These are phyloP conservation scores for Lophiostoma macrostomum DNA, from an alignment of 495 filamentous ascomycete genomes.

Conservation along the genomic window DNA sequence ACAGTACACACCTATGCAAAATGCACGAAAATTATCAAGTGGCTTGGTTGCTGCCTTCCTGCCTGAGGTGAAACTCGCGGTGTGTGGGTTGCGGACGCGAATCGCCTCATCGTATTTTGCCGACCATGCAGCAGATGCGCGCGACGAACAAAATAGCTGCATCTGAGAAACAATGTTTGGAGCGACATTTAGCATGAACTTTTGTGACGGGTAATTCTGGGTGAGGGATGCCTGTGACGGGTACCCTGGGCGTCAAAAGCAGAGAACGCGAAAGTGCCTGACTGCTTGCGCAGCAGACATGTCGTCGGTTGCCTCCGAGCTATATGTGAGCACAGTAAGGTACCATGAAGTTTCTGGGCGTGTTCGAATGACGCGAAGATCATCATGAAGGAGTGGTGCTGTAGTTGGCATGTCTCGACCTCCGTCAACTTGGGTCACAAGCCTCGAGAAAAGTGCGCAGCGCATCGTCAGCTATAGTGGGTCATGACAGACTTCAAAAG, in stretches of 20 bases:
- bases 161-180: slow-evolving; percentile 8
- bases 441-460: too few relatives aligned
- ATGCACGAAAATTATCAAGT: slow-evolving; percentile 12
- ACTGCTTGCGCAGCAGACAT: neutral
- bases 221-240: slow-evolving; percentile 10
- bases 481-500: too few relatives aligned
- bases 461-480: too few relatives aligned
- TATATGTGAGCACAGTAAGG: too few relatives aligned
- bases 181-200: neutral
- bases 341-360: too few relatives aligned
- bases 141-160: neutral
- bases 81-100: slow-evolving; percentile 5
- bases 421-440: too few relatives aligned
- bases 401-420: too few relatives aligned
- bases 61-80: slow-evolving; percentile 16
- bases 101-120: slow-evolving; percentile 23
- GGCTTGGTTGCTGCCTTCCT: neutral
- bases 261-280: neutral
- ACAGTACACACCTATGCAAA: neutral
- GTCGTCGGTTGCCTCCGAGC: neutral
- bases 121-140: slow-evolving; percentile 13
- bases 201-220: neutral
- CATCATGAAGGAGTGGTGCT: too few relatives aligned
- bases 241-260: too few relatives aligned
- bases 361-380: too few relatives aligned